Evolutionary conservation across 192 early-diverging fungal genomes (phyloP), one percentile per base, ranked within the genome.

Genomic region (Entomortierella parvispora): DNA sequence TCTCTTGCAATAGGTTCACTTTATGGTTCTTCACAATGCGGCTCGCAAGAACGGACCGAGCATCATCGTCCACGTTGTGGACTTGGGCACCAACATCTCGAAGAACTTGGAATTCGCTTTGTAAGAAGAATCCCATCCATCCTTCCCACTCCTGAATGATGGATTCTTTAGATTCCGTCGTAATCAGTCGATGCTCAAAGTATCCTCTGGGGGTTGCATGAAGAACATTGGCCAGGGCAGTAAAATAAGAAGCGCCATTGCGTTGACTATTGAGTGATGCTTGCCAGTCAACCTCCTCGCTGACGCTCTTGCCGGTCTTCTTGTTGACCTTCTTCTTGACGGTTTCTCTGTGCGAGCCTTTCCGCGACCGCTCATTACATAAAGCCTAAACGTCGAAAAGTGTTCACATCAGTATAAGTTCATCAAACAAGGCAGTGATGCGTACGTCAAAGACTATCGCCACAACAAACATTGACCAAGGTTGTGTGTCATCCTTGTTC

Each of bases 381-480:
- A 3, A 47, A 65, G 42, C 42, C 51, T 65, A 65, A 65, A 56
- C 32, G 7, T 58, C 29, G 40, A 23, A 49, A 43, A 68, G n/a
- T 14, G 2, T 4, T 32, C 31, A 23, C 37, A 45, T 58, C 48
- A 60, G 66, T 68, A 52, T 4, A 46, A 44, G 50, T 60, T 61
- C 43, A 46, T 62, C 28, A 61, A 62, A 62, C 50, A 22, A 52
- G 23, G 33, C n/a, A 0, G 20, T 62, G 33, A 60, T 63, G 26
- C 58, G 46, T 8, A 58, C n/a, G 33, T 63, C 33, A 51, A 63
- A 50, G 25, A 15, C 11, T 34, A 57, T 58, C 60, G 57, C 69
- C 4, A 32, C 60, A 22, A 56, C 58, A 54, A 61, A 47, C 69
- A 63, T 56, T 62, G 69, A 71, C 69, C 69, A 71, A 58, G 69